Base-by-base conservation (phyloP, 495 filamentous ascomycete genomes). In the Penicillium malachiteum region DNA sequence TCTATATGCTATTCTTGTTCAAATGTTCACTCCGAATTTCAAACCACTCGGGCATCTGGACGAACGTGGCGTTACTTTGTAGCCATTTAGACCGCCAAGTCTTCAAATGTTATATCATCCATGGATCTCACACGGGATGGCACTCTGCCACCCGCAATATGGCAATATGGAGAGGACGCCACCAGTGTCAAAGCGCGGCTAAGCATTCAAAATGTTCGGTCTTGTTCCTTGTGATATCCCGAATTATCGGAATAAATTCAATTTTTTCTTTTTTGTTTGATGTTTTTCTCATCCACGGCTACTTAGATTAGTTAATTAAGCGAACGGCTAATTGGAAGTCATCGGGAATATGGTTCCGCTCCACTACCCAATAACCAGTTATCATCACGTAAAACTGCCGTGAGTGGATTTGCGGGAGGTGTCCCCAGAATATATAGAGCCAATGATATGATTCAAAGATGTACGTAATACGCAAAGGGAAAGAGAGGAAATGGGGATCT, bases 331-430 rank as follows among this genome's bases (percentile, higher is more conserved):
- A 46, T 46, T 21, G 31, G 43, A 30, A 33, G 43, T 31, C 18
- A 46, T 31, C 43, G 43, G 43, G 43, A 46, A n/a, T 26, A 46
- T n/a, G 43, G 43, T 46, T 46, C 43, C 43, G 43, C 43, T 46
- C 43, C 43, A 32, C 43, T 13, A 17, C 14, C 43, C 43, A 46
- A 46, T 46, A 17, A 5, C 43, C 43, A 46, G 43, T 46, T 32
- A 46, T 18, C 43, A 46, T 46, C 43, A 46, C 43, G 43, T 46
- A 46, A 46, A 18, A 46, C 26, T 46, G 12, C 26, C n/a, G 10
- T 26, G 31, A 32, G 43, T 46, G 43, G 43, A 32, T 32, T 31
- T 44, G 43, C 11, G 21, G 43, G 43, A 46, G 3, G 13, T 7
- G 43, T 26, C 26, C 43, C 21, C 14, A 31, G 43, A 31, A 7